Conservation (phyloP, 305 asterid species). For the Fraxinus paxiana region DNA sequence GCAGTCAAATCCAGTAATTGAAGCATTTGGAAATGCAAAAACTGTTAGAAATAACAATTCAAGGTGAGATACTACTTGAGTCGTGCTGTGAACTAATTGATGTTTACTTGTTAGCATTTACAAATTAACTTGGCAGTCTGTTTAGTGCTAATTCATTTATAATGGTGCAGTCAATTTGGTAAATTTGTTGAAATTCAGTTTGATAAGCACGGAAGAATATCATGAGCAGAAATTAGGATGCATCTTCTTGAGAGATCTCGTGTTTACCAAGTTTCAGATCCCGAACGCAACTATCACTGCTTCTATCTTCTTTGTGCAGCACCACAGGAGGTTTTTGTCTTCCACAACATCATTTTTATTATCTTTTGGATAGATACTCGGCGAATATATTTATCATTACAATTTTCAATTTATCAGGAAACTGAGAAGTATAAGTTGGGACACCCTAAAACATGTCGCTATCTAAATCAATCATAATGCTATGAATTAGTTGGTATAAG, state of each 20-base stretch:
- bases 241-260: slow-evolving; percentile 87
- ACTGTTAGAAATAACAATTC: slow-evolving; percentile 87
- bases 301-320: slow-evolving; percentile 41
- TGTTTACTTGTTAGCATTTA: slow-evolving; percentile 5
- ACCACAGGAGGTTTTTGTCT: slow-evolving; percentile 44
- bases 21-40: slow-evolving; percentile 96
- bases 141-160: slow-evolving; percentile 21
- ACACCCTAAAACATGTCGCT: slow-evolving; percentile 64
- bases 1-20: slow-evolving; percentile 92
- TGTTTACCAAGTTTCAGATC: slow-evolving; percentile 82
- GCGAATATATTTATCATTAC: slow-evolving; percentile 34
- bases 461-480: slow-evolving; percentile 79
- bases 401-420: slow-evolving; percentile 50
- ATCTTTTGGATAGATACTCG: slow-evolving; percentile 72
- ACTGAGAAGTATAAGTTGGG: slow-evolving; percentile 65
- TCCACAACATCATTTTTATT: slow-evolving; percentile 2
- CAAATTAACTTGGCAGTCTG: background rate
- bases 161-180: slow-evolving; percentile 72
- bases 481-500: slow-evolving; percentile 59
- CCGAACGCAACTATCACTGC: slow-evolving; percentile 80
- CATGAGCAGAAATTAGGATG: slow-evolving; percentile 79
- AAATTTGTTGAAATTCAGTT: slow-evolving; percentile 85
- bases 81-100: slow-evolving; percentile 18
- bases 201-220: slow-evolving; percentile 72
- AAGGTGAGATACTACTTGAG: slow-evolving; percentile 39